Conservation (phyloP, 2,329 filamentous ascomycete species). For the Aureobasidium sp. region DNA sequence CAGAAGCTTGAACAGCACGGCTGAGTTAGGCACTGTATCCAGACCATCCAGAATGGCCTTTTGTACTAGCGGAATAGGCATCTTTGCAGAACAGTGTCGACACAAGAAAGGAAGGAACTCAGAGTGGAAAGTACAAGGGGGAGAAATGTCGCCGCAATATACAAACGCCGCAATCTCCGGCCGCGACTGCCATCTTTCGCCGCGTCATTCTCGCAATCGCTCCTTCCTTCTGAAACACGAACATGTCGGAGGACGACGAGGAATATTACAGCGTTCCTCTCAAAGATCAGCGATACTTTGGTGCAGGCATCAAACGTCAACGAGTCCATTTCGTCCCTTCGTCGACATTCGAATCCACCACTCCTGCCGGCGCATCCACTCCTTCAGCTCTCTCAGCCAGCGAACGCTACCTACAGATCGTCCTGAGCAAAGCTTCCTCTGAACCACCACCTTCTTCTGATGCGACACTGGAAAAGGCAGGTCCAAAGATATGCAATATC, state of each 20-base stretch:
- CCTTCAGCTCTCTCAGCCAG: constrained; percentile 35
- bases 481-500: not conserved
- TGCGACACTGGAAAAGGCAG: constrained; percentile 23
- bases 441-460: constrained; percentile 22
- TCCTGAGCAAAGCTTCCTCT: constrained; percentile 53
- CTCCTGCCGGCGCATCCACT: not conserved
- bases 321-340: constrained; percentile 66
- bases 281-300: constrained; percentile 66
- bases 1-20: constrained; percentile 50
- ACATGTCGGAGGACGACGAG: constrained; percentile 51
- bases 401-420: constrained; percentile 73
- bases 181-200: not conserved
- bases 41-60: constrained; percentile 62
- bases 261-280: constrained; percentile 66
- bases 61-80: constrained; percentile 69
- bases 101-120: not conserved
- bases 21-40: constrained; percentile 47
- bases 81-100: no score
- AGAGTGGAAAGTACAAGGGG: no score
- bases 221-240: not conserved
- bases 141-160: not conserved
- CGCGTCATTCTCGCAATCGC: constrained; percentile 8
- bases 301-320: constrained; percentile 69
- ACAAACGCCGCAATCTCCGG: constrained; percentile 5
- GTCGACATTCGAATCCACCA: constrained; percentile 19